Base-by-base conservation (phyloP, 495 filamentous ascomycete species). In the Aspergillus avenaceus region DNA sequence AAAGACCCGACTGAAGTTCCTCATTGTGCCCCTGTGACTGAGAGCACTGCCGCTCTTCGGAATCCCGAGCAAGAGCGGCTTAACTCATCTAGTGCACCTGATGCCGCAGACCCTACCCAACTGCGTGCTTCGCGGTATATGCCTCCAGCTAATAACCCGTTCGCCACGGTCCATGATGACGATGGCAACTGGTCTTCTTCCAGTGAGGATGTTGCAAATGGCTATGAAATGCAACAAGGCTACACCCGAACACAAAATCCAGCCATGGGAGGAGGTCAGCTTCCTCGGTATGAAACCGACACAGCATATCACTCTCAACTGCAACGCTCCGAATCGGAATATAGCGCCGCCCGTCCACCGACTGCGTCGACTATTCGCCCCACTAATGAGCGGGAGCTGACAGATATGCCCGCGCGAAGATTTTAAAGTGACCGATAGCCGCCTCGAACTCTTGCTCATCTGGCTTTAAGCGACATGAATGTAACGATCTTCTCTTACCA, bases 101-200 rank as follows among this genome's bases (percentile, higher is more conserved):
- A 55, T 29, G 42, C 21, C 18, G 13, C 40, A 25, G 24, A 56
- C 2, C 36, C 38, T 13, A 22, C 44, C 3, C 7, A 49, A 19
- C 24, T 34, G 16, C 46, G 45, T 47, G 46, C 53, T 9, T 48
- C 46, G 7, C 31, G 46, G 43, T 53, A 64, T 21, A 47, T 31
- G 12, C 47, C 49, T 18, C 13, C 48, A 22, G 37, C 45, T 9
- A 41, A 49, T 12, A 56, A 67, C 36, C 63, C 67, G 0, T 69
- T 60, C 28, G 45, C 41, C 4, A 55, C 67, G 26, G 51, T 52
- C 13, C 66, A 62, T 28, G 62, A 67, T 29, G 64, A 70, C 8
- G 69, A 75, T 36, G 67, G 63, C 0, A 63, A 62, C 45, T 74
- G 65, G 61, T 74, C 71, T 5, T 67, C 66, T 27, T 75, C 72